phyloP scores from a whole-genome alignment of 2,329 filamentous ascomycete species.

The Biscogniauxia marginata region DNA sequence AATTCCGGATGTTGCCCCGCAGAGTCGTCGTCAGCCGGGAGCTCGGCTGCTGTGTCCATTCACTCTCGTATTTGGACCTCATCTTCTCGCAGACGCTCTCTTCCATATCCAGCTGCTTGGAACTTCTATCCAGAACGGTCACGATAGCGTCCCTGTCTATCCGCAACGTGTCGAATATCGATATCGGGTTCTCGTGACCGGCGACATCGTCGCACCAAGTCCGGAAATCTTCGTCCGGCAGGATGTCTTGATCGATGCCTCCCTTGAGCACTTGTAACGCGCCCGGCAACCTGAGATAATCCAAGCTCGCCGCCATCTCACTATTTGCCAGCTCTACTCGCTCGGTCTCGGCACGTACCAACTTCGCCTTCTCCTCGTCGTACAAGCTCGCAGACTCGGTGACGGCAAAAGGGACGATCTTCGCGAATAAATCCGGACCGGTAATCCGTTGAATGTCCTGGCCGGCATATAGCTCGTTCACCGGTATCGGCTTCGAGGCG shows the following conservation, averaged over 20 bases:
- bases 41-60: slow-evolving; percentile 98
- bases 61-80: slow-evolving; percentile 91
- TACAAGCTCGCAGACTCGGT: slow-evolving; percentile 97
- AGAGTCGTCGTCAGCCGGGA: slow-evolving; percentile 84
- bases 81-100: slow-evolving; percentile 99
- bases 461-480: slow-evolving; percentile 93
- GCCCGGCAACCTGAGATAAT: slow-evolving; percentile 87
- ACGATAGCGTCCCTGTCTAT: slow-evolving; percentile 75
- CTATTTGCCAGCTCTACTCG: slow-evolving; percentile 88
- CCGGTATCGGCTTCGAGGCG: slow-evolving; percentile 93
- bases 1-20: slow-evolving; percentile 81
- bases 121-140: slow-evolving; percentile 70
- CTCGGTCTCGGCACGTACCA: slow-evolving; percentile 90
- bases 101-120: slow-evolving; percentile 91
- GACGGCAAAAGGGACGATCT: slow-evolving; percentile 92
- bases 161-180: slow-evolving; percentile 76
- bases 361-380: slow-evolving; percentile 96
- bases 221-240: slow-evolving; percentile 86
- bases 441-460: slow-evolving; percentile 98
- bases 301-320: slow-evolving; percentile 92
- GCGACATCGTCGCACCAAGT: slow-evolving; percentile 93
- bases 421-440: slow-evolving; percentile 93
- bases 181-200: slow-evolving; percentile 74
- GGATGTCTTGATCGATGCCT: slow-evolving; percentile 84
- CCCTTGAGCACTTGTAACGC: slow-evolving; percentile 91